Base-by-base conservation (phyloP, 164 flowering plant genomes). In the Hamamelis virginiana region DNA sequence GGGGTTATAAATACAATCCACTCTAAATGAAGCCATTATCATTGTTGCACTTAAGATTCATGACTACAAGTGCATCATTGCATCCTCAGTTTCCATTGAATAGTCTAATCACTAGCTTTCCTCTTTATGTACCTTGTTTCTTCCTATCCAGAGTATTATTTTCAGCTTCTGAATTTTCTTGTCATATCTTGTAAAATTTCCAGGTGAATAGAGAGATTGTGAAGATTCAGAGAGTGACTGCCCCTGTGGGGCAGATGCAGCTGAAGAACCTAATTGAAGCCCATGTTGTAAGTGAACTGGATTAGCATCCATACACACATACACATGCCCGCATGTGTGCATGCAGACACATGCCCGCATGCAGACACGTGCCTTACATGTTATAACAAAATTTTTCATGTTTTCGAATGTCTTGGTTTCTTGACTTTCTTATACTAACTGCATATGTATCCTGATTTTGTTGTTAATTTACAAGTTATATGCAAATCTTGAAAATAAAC, bases 201-300 rank as follows among this genome's bases (percentile, higher is more conserved):
- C 83, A 92, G 99, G 84, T 91, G 53, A 96, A 96, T 78, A 87
- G 77, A 75, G 98, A 96, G 73, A 96, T 96, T 55, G 99, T 93
- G 67, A 93, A 96, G 85, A 87, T 90, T 72, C 99, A 96, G 80
- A 83, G 96, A 82, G 97, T 96, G 59, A 83, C 74, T 53, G 95
- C 98, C 18, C 87, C 95, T 25, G 99, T 84, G 41, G 99, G 99
- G 48, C 94, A 96, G 78, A 80, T 88, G 89, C 98, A 96, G 76
- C 81, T 96, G 14, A 93, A 87, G 91, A 89, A 75, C 82, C 92
- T 96, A 21, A 91, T 96, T 64, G 90, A 90, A 83, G 86, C 95
- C 68, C 98, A 96, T 71, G 97, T 96, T 79, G 98, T 96, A 89
- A 86, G 96, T 81, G 60, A 27, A 62, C 46, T 27, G 53, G 58